Base-by-base conservation (phyloP, 352 stramenopile species). In the Halophytophthora batemanensis region DNA sequence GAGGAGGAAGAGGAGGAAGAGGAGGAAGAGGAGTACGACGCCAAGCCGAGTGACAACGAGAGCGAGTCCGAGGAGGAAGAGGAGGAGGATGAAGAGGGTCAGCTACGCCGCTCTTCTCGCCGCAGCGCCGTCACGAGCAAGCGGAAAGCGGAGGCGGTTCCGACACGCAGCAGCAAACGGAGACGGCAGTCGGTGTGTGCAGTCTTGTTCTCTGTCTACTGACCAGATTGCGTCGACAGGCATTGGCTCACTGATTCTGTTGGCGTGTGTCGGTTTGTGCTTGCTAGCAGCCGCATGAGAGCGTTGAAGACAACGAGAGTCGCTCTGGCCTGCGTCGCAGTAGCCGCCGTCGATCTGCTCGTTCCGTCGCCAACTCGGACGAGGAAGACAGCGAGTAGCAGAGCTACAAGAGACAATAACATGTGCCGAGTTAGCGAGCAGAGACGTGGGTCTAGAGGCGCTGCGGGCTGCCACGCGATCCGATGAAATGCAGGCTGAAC, bases 141-240 rank as follows among this genome's bases (percentile, higher is more conserved):
- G 42, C 50, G 53, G 19, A 70, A 53, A 42, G 8, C 29, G 14
- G 40, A 50, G 23, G 15, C 25, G n/a, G 22, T 15, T 18, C 50
- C 46, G 18, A 56, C 50, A 15, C 46, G 36, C 28, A 52, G 18
- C 19, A 69, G 50, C 46, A 69, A 69, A 19, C 56, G 55, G 49
- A 61, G 49, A 57, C 60, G 61, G 21, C 46, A 44, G 38, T 69
- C 56, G 56, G 61, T 69, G 59, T 34, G 56, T 65, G 13, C 19
- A 47, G 10, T 10, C 11, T 35, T 29, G 5, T 5, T 22, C 2
- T 11, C 17, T 7, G 33, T n/a, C n/a, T n/a, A n/a, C n/a, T n/a
- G n/a, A n/a, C n/a, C n/a, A n/a, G n/a, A n/a, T n/a, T n/a, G n/a
- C n/a, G n/a, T n/a, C n/a, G n/a, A n/a, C n/a, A n/a, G n/a, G n/a